Base-by-base conservation (phyloP, 495 filamentous ascomycete genomes). In the Hypoxylon crocopeplum region DNA sequence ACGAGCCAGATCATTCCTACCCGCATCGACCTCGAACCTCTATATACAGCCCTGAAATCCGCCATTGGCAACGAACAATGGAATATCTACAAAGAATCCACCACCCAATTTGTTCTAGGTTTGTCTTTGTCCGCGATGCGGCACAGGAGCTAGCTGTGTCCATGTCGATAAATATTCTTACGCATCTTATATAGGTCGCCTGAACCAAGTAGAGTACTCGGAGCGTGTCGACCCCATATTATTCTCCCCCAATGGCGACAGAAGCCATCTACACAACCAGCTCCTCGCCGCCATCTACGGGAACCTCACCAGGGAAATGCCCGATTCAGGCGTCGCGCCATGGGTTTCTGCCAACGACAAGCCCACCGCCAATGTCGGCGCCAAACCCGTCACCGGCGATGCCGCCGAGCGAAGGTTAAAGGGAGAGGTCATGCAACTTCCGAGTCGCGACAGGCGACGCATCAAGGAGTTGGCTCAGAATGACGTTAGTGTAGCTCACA, bases 341-440 rank as follows among this genome's bases (percentile, higher is more conserved):
- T 98, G 93, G 93, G 94, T 98, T 48, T 92, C 89, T 62, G 90
- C 91, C 17, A 97, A 94, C 67, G 93, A 98, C 76, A 97, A 97
- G 76, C 92, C 92, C n/a, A 77, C 82, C 11, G 71, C 82, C n/a
- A 85, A 84, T 19, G 76, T 86, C 50, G 84, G 87, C 39, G 86
- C 84, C 44, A 93, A 94, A 72, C 90, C 89, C 21, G 84, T 89
- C 27, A 86, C 86, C 7, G 91, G 91, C 34, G 94, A 98, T 82
- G 86, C 90, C n/a, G 86, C 88, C 29, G 94, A 98, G 73, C 88
- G 93, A 68, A 81, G 89, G 65, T 70, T 97, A 59, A 97, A 97
- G 81, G 88, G 84, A 46, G 93, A 98, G 75, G 87, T 97, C 39
- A 98, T 98, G 94, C 87, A 90, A 67, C 80, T 98, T 27, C 90